phyloP scores from a whole-genome alignment of 2,329 filamentous ascomycete species.

The Xylariaceae sp. region DNA sequence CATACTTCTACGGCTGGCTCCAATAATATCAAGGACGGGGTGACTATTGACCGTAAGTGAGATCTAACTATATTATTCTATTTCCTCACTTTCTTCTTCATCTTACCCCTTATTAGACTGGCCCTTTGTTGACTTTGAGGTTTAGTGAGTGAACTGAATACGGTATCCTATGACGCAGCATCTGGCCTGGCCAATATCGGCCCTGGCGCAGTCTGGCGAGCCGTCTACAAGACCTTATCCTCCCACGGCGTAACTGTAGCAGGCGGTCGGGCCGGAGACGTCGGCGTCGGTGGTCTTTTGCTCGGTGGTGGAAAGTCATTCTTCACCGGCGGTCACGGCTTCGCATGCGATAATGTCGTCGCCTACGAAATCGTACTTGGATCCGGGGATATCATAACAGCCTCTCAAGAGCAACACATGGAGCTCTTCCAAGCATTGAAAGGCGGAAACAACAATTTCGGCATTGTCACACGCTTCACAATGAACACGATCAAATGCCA shows the following conservation, averaged over 20 bases:
- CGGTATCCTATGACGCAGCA: background rate
- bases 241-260: slow-evolving; percentile 9
- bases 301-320: slow-evolving; percentile 31
- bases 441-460: slow-evolving; percentile 25
- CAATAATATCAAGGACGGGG: slow-evolving; percentile 37
- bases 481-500: slow-evolving; percentile 10
- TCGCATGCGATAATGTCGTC: slow-evolving; percentile 32
- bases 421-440: slow-evolving; percentile 36
- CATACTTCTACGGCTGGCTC: slow-evolving; percentile 37
- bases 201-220: background rate
- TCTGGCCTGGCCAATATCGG: background rate
- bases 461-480: slow-evolving; percentile 20
- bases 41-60: slow-evolving; percentile 35
- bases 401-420: slow-evolving; percentile 12
- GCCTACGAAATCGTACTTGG: slow-evolving; percentile 30
- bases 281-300: slow-evolving; percentile 22
- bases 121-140: background rate
- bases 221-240: background rate
- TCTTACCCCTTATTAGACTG: background rate
- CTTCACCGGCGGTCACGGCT: slow-evolving; percentile 27
- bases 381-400: slow-evolving; percentile 16
- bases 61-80: background rate
- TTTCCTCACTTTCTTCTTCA: background rate
- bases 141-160: slow-evolving; percentile 25
- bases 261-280: slow-evolving; percentile 18